phyloP scores from a whole-genome alignment of 2,329 filamentous ascomycete genomes.

The Alternaria novae-zelandiae region DNA sequence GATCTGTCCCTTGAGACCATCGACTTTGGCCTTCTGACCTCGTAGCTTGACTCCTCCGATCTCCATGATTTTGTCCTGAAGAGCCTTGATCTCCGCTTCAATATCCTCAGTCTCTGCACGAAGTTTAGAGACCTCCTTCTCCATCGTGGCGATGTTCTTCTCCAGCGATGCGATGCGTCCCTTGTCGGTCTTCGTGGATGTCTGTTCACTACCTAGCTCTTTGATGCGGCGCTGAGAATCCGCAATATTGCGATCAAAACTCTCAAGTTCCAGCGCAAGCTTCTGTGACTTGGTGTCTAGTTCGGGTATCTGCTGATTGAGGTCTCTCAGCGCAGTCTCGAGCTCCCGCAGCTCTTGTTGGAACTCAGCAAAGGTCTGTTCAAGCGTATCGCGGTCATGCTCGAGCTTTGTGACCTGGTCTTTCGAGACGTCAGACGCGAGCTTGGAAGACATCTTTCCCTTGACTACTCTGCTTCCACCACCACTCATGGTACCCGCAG shows the following conservation, averaged over 20 bases:
- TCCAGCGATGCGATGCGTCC: constrained; percentile 73
- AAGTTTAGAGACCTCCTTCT: constrained; percentile 80
- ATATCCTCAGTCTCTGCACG: constrained; percentile 85
- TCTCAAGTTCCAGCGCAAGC: constrained; percentile 85
- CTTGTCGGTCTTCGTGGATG: constrained; percentile 81
- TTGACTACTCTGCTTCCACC: constrained; percentile 89
- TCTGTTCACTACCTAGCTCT: constrained; percentile 81
- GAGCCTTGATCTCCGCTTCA: constrained; percentile 87
- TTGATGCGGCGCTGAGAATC: constrained; percentile 86
- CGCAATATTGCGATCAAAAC: constrained; percentile 79
- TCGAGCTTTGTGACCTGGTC: constrained; percentile 91
- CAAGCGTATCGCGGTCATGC: constrained; percentile 81
- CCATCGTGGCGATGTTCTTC: constrained; percentile 76
- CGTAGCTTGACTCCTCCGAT: constrained; percentile 93
- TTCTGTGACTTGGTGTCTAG: constrained; percentile 93
- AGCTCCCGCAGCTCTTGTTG: constrained; percentile 84
- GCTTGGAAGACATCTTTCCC: constrained; percentile 96
- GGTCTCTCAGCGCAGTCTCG: constrained; percentile 72
- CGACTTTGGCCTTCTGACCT: constrained; percentile 87
- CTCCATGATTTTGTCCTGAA: constrained; percentile 98
- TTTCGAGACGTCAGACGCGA: constrained; percentile 83
- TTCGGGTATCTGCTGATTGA: constrained; percentile 79
- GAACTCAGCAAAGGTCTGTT: constrained; percentile 82
- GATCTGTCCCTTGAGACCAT: constrained; percentile 83
- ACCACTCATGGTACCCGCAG: constrained; percentile 98